Evolutionary conservation across 129 eudicot genomes (phyloP).

Genomic region (Saposhnikovia divaricata): DNA sequence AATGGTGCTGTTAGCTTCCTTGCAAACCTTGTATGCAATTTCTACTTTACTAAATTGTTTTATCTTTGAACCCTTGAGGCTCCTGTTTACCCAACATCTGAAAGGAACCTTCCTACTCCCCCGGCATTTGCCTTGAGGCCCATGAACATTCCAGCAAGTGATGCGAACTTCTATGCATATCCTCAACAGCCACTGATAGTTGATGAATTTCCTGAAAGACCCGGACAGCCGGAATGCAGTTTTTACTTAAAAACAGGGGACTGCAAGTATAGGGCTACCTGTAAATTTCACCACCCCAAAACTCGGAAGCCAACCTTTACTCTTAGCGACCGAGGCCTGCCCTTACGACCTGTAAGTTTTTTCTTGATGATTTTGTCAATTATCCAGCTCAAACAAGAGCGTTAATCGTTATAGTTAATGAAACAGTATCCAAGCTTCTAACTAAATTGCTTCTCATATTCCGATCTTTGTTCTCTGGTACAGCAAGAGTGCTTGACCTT

Average conservation of each 20-base stretch:
- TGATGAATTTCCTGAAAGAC: slow-evolving; percentile 81
- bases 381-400: not conserved
- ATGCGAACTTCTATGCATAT: slow-evolving; percentile 39
- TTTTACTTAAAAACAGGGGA: slow-evolving; percentile 80
- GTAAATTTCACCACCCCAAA: slow-evolving; percentile 94
- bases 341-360: slow-evolving; percentile 87
- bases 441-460: not conserved
- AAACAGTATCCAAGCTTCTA: not conserved
- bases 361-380: not conserved
- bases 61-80: slow-evolving; percentile 34
- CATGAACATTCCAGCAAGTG: slow-evolving; percentile 46
- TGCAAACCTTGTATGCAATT: not conserved
- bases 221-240: slow-evolving; percentile 93
- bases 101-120: slow-evolving; percentile 62
- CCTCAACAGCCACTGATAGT: slow-evolving; percentile 36
- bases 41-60: slow-evolving; percentile 17
- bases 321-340: slow-evolving; percentile 81
- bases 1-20: not conserved
- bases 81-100: slow-evolving; percentile 45
- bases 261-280: slow-evolving; percentile 62
- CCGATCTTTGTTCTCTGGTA: not conserved
- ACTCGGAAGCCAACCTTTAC: slow-evolving; percentile 30
- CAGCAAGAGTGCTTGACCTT: slow-evolving; percentile 5
- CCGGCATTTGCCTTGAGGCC: slow-evolving; percentile 51
- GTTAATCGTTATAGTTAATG: not conserved